These are phyloP conservation scores for Wickerhamomyces silvicola DNA, from an alignment of 805 yeast species.

Conservation along the genomic window DNA sequence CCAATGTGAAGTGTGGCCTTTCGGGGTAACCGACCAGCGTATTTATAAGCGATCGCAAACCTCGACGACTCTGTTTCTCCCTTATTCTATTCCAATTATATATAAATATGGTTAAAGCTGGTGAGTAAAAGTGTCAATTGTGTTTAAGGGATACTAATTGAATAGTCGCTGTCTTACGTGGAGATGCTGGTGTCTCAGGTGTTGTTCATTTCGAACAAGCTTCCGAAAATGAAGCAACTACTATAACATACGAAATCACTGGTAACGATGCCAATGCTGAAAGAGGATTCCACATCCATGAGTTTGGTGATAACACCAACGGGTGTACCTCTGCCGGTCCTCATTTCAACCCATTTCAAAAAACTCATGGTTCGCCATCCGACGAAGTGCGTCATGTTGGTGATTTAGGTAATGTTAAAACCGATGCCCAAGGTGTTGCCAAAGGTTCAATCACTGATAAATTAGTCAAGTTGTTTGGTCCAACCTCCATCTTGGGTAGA, in stretches of 20 bases:
- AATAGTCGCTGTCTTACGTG: constrained; percentile 92
- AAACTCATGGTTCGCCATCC: constrained; percentile 89
- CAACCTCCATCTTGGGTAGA: constrained; percentile 87
- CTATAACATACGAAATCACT: constrained; percentile 77
- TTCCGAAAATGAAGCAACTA: constrained; percentile 75
- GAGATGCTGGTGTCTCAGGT: constrained; percentile 88
- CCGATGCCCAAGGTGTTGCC: constrained; percentile 86
- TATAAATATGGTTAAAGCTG: constrained; percentile 25
- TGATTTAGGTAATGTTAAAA: constrained; percentile 90
- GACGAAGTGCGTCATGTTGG: constrained; percentile 84
- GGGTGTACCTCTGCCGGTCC: constrained; percentile 99
- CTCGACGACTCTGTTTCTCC: background rate
- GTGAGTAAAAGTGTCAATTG: constrained; percentile 10
- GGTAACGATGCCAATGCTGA: constrained; percentile 86
- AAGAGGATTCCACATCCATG: constrained; percentile 97
- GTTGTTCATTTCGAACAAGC: constrained; percentile 81
- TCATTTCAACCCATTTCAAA: constrained; percentile 87
- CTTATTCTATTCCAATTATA: background rate
- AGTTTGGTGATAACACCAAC: constrained; percentile 98
- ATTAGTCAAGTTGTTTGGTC: constrained; percentile 77
- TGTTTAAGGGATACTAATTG: constrained; percentile 2
- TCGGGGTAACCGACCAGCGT: no score
- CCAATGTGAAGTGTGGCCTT: no score
- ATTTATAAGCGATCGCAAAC: background rate
- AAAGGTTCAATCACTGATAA: constrained; percentile 80